Conservation (phyloP, 768 basidiomycete species). For the Mycena belliarum region DNA sequence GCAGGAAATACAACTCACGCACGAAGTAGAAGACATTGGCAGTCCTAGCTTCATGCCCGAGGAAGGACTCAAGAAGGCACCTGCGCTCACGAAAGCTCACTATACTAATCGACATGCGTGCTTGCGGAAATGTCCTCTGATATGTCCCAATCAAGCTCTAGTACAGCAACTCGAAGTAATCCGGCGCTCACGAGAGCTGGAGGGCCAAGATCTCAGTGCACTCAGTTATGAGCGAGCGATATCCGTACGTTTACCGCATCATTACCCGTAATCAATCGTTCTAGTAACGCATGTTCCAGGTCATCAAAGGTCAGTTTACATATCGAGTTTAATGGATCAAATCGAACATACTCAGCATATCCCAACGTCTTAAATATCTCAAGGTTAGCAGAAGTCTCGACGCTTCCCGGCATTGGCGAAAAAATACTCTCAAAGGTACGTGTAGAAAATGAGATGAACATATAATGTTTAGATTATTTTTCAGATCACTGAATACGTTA, state of each 20-base stretch:
- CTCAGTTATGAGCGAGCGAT: constrained; percentile 75
- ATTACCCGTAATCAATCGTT: neutral
- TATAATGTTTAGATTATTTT: neutral
- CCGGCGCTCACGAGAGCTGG: constrained; percentile 57
- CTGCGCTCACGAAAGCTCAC: constrained; percentile 24
- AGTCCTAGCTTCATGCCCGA: no score
- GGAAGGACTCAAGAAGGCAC: no score
- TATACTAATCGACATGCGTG: constrained; percentile 56
- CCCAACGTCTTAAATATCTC: constrained; percentile 42
- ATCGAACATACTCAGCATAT: constrained; percentile 42
- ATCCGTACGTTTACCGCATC: constrained; percentile 43
- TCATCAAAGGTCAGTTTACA: constrained; percentile 48
- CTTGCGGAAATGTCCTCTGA: constrained; percentile 61
- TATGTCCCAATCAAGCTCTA: constrained; percentile 69
- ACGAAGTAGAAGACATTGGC: no score
- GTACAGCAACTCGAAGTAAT: constrained; percentile 60
- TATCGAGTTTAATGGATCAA: neutral
- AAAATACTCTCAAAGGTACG: constrained; percentile 53
- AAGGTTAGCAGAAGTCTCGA: constrained; percentile 39
- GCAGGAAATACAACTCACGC: no score
- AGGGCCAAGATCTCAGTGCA: constrained; percentile 67
- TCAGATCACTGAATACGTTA: constrained; percentile 66
- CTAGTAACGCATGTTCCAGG: no score
- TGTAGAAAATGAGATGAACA: no score
- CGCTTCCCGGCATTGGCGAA: constrained; percentile 50